Evolutionary conservation across 2,329 filamentous ascomycete species (phyloP), one percentile per base, ranked within the genome.

Genomic region (Pseudocercospora macadamiae): DNA sequence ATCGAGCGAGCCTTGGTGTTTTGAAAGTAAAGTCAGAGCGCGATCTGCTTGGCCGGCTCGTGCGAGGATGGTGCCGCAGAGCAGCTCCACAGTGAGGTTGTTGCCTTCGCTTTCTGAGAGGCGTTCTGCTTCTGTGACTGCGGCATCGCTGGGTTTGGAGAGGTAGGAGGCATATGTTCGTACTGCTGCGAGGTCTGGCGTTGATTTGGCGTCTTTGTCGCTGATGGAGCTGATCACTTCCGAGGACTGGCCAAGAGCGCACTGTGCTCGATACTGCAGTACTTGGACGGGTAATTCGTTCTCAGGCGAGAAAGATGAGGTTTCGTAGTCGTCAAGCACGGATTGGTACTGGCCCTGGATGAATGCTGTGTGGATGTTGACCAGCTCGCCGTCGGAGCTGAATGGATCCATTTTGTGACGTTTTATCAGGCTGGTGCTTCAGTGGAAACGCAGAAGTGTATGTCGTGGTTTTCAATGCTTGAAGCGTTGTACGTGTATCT

Each of bases 61-160:
- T 71, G 93, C 90, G 61, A 97, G 79, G 48, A 97, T 85, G 0
- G 87, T 93, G n/a, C 89, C 93, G 25, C 84, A 88, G 6, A 93
- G 76, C 36, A 96, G 80, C 79, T 97, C 91, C 30, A 97, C 92
- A 0, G 83, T 87, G 54, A 85, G 76, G 72, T 96, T 96, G 60
- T 95, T 90, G 21, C 81, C 81, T 19, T 82, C 81, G 14, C 84
- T 82, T 62, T 84, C 82, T 1, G 84, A 86, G 23, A 97, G 82
- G 68, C 84, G 83, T 77, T 93, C 76, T 6, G 90, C 90, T 36
- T 83, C 81, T 7, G 87, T 83, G 47, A 77, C 60, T 2, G 73
- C 71, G 52, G 69, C 71, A n/a, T 72, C 67, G 48, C 69, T 70
- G 25, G 60, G 62, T 39, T 61, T 63, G 12, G 60, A 49, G 51